Base-by-base conservation (phyloP, 2,329 filamentous ascomycete species). In the Aspergillus floridensis region DNA sequence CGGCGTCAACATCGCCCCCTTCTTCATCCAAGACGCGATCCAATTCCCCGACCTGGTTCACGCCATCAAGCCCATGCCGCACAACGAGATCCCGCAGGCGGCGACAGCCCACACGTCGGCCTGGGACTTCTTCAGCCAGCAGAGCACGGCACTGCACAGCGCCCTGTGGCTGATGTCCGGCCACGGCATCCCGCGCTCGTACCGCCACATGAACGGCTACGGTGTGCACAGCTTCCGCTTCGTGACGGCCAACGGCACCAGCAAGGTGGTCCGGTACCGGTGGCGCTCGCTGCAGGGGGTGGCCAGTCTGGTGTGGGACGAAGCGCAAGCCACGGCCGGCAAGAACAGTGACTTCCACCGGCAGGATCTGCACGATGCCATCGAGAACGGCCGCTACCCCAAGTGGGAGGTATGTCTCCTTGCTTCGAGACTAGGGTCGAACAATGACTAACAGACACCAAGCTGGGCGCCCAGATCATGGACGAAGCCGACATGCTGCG, bases 271-370 rank as follows among this genome's bases (percentile, higher is more conserved):
- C 56, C 76, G 76, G 57, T 74, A 74, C 61, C 75, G 76, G 58
- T 76, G 73, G 70, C 74, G 70, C 51, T 68, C 70, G 1, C 49
- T 70, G 35, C 72, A 75, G 51, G 75, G 75, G 8, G 71, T 71
- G 26, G 71, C 72, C 2, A 76, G 79, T 66, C 75, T 91, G 41
- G 80, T 89, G 2, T 90, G 88, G 87, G 87, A 91, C 62, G 89
- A 92, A 67, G 88, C 88, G 0, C 87, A 89, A 65, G 78, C 82
- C 10, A 74, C 86, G 4, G 79, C 86, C 2, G 89, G 89, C 21
- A 88, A 90, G 77, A 90, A 91, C 65, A 78, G 85, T 16, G 89
- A 92, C 70, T 87, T 80, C 65, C 85, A 90, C 67, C 84, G 88
- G 22, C 82, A 87, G 67, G 89, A 92, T 70, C 78, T 92, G 12